Evolutionary conservation across 2,329 filamentous ascomycete genomes (phyloP).

Genomic region (Xylariales sp.): DNA sequence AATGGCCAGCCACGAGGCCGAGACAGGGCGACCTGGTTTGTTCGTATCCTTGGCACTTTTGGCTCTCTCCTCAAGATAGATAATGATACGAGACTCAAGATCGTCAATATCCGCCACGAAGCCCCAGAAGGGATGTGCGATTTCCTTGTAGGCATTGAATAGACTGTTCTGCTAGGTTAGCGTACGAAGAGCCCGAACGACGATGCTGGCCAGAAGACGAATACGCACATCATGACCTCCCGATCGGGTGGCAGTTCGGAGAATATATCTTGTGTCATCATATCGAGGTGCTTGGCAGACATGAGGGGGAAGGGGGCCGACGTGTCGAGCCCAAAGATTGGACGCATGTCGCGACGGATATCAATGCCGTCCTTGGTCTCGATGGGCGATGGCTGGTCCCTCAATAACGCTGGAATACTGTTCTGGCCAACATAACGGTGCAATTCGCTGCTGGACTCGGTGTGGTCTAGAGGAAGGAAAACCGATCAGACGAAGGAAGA

Average conservation of each 20-base stretch:
- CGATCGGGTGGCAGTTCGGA: constrained; percentile 71
- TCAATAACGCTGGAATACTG: constrained; percentile 73
- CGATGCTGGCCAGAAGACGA: background rate
- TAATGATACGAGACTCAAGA: constrained; percentile 72
- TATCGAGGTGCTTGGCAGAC: constrained; percentile 71
- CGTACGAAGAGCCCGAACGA: background rate
- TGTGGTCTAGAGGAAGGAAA: constrained; percentile 56
- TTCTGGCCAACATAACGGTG: constrained; percentile 74
- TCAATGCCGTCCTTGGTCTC: constrained; percentile 65
- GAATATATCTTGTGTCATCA: constrained; percentile 69
- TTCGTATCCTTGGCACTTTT: constrained; percentile 62
- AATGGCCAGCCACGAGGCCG: constrained; percentile 74
- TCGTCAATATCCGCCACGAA: constrained; percentile 75
- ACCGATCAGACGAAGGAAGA: constrained; percentile 23
- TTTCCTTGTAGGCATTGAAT: constrained; percentile 74
- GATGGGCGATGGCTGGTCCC: constrained; percentile 68
- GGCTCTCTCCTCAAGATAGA: constrained; percentile 72
- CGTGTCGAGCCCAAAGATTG: constrained; percentile 73
- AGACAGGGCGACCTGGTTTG: constrained; percentile 63
- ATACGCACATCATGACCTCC: constrained; percentile 73
- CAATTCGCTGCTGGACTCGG: constrained; percentile 61
- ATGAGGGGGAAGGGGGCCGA: constrained; percentile 75
- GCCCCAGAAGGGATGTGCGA: constrained; percentile 75
- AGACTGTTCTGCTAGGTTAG: constrained; percentile 56
- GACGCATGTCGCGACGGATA: constrained; percentile 73